Percentiles rank a stretch among this genome's conserved stretches.
Conservation (phyloP, 805 yeast species). For the Hanseniaspora osmophila region DNA sequence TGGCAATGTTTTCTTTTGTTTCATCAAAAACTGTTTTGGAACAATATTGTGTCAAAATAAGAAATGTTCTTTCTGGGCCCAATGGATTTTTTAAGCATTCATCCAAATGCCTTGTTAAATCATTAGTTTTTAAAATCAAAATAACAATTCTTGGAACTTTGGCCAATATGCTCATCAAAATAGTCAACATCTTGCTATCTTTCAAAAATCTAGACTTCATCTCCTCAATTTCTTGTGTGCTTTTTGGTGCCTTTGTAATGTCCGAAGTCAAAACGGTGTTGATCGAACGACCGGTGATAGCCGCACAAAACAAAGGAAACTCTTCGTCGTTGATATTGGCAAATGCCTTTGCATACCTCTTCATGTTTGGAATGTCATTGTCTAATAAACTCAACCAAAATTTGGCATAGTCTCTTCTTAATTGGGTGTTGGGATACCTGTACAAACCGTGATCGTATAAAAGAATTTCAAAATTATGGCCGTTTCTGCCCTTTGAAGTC, state of each 20-base stretch:
- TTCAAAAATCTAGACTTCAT: slow-evolving; percentile 55
- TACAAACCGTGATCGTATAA: slow-evolving; percentile 92
- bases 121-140: slow-evolving; percentile 84
- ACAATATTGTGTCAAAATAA: slow-evolving; percentile 83
- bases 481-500: slow-evolving; percentile 9
- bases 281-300: slow-evolving; percentile 87
- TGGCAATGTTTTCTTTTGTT: slow-evolving; percentile 28
- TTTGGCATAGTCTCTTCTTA: slow-evolving; percentile 72
- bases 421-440: slow-evolving; percentile 61
- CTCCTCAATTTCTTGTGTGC: slow-evolving; percentile 44
- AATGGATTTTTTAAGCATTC: slow-evolving; percentile 69
- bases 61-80: slow-evolving; percentile 76
- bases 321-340: slow-evolving; percentile 68
- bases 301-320: slow-evolving; percentile 78
- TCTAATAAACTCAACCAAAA: slow-evolving; percentile 87
- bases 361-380: slow-evolving; percentile 51
- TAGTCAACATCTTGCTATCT: slow-evolving; percentile 33
- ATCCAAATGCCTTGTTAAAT: slow-evolving; percentile 77
- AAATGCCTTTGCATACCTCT: slow-evolving; percentile 56
- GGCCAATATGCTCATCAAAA: slow-evolving; percentile 66
- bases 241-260: slow-evolving; percentile 34
- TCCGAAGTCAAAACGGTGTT: slow-evolving; percentile 58
- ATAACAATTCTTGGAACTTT: slow-evolving; percentile 75
- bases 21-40: slow-evolving; percentile 68
- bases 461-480: slow-evolving; percentile 77